Evolutionary conservation across 2,329 filamentous ascomycete species (phyloP), one percentile per base, ranked within the genome.

Genomic region (Neofusicoccum laricinum): DNA sequence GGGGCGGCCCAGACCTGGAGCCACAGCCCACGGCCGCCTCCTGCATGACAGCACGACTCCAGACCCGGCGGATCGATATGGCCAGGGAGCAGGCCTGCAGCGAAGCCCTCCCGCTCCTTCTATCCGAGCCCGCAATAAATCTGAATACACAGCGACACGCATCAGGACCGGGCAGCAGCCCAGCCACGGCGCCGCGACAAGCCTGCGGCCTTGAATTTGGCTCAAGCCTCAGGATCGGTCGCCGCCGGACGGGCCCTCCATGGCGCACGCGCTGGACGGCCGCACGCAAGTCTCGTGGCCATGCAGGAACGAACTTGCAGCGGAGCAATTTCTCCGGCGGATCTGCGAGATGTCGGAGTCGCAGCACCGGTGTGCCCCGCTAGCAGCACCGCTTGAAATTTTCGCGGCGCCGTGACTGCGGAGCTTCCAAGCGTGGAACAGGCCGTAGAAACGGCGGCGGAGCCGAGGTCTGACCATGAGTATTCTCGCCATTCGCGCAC

Each of bases 1-100:
- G 63, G 51, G 53, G 63, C 55, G 63, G 63, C 36, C 63, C 63
- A 64, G 63, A 45, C 62, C 63, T 64, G 63, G 63, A 64, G 55
- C 63, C 63, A 51, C 57, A 48, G 57, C 57, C 43, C 57, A 59
- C 15, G 40, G 10, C 41, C n/a, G 55, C 55, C 25, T 59, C 41
- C 55, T 59, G 55, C 41, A 57, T 57, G 51, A 57, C 51, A 57
- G 51, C 51, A 8, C 17, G 55, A 59, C 55, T 59, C 55, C 55
- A 59, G 55, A 59, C 55, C 55, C 55, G 55, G 55, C 55, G 55
- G 55, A 59, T 59, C 55, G 55, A 59, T 36, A 8, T 59, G 55
- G 30, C 17, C 55, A 59, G 55, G 55, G 55, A 46, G 25, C 49
- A 59, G 55, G 55, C 55, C 55, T 59, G 55, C 41, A 46, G 32